These are phyloP conservation scores for Rosa chinensis DNA, from an alignment of 306 rosid species.

Conservation along the genomic window DNA sequence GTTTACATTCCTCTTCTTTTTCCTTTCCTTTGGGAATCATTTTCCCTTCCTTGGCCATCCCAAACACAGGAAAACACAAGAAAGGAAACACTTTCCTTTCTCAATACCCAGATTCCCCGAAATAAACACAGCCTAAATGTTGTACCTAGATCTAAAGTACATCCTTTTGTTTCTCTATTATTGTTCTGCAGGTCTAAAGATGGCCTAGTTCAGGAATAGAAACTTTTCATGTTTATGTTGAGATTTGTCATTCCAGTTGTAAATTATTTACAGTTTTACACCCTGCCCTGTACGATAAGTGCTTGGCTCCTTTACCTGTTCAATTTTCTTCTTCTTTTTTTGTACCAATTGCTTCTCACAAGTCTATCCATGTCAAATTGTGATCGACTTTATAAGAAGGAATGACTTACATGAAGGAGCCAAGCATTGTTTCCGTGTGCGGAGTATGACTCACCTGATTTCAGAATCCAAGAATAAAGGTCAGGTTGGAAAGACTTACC, in stretches of 20 bases:
- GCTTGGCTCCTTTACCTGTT: not conserved
- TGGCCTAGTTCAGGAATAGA: not conserved
- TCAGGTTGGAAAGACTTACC: not conserved
- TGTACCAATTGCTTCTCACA: not conserved
- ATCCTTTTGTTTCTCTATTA: not conserved
- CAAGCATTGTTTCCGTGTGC: not conserved
- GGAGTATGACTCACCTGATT: not conserved
- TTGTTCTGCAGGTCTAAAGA: slow-evolving; percentile 13
- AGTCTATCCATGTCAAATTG: not conserved
- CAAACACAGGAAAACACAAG: too few relatives aligned
- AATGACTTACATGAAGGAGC: not conserved
- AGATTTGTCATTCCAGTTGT: not conserved
- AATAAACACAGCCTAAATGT: too few relatives aligned
- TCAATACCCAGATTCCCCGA: too few relatives aligned
- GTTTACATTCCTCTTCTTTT: too few relatives aligned
- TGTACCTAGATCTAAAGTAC: not conserved
- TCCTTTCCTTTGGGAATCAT: too few relatives aligned
- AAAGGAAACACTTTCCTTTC: too few relatives aligned
- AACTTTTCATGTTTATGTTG: not conserved
- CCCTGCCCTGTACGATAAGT: not conserved
- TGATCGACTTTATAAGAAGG: not conserved
- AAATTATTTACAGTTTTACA: not conserved
- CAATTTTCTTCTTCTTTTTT: not conserved
- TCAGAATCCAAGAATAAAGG: not conserved
- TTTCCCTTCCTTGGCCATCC: too few relatives aligned